These are phyloP conservation scores for Calophaca sinica DNA, from an alignment of 306 rosid species.

Conservation along the genomic window DNA sequence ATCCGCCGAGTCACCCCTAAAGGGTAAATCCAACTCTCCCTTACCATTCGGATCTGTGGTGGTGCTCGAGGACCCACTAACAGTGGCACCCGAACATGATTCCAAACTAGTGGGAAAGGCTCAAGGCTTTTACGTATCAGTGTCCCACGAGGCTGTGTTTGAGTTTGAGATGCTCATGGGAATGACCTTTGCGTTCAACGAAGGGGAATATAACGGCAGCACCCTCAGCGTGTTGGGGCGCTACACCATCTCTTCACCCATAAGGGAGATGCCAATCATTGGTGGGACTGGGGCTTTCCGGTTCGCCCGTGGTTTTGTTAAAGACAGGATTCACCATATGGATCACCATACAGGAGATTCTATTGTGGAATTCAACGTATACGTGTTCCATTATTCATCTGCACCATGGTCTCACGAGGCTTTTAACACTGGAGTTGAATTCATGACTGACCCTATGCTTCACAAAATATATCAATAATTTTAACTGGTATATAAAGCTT, in stretches of 20 bases:
- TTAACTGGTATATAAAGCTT: no score
- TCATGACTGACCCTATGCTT: background rate
- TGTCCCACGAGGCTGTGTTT: background rate
- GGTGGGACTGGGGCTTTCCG: slow-evolving; percentile 72
- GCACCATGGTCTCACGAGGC: background rate
- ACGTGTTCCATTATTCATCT: slow-evolving; percentile 60
- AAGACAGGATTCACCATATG: slow-evolving; percentile 43
- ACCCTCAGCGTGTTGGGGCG: slow-evolving; percentile 57
- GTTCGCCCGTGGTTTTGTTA: slow-evolving; percentile 76
- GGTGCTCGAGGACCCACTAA: slow-evolving; percentile 55
- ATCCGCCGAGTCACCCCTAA: slow-evolving; percentile 43
- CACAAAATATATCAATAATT: no score
- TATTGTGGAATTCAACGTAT: slow-evolving; percentile 68
- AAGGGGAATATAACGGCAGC: slow-evolving; percentile 63
- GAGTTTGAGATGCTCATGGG: slow-evolving; percentile 47
- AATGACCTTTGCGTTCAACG: slow-evolving; percentile 45
- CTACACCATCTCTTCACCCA: background rate
- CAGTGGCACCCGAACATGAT: slow-evolving; percentile 40
- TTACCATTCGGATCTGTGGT: slow-evolving; percentile 55
- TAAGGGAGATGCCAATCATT: slow-evolving; percentile 63
- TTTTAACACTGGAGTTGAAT: background rate
- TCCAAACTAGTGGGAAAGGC: slow-evolving; percentile 58
- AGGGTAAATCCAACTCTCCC: slow-evolving; percentile 39
- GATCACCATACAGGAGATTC: slow-evolving; percentile 52
- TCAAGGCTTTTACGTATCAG: slow-evolving; percentile 54